A percentile compares a stretch with the other conserved stretches of the same genome.
Conservation (phyloP, 768 basidiomycete species). For the Nevesoporus exiguus region DNA sequence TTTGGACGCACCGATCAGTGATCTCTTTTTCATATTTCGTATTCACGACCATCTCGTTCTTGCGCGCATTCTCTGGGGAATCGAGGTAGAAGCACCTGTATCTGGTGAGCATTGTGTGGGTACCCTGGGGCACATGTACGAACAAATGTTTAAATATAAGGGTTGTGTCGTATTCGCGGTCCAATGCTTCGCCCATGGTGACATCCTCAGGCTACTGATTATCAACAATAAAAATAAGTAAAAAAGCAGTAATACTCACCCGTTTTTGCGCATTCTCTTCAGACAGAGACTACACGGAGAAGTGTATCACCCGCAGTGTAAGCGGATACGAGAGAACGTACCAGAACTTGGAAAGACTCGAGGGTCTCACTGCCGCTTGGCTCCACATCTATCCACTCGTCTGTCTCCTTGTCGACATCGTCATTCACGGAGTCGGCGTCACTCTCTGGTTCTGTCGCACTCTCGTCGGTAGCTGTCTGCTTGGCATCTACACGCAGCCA, state of each 20-base stretch:
- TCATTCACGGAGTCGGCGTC: slow-evolving; percentile 71
- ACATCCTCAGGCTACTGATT: slow-evolving; percentile 30
- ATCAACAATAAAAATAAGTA: not conserved
- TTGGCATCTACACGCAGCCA: slow-evolving; percentile 58
- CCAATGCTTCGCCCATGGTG: slow-evolving; percentile 73
- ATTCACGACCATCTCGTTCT: slow-evolving; percentile 59
- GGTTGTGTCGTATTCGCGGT: slow-evolving; percentile 75
- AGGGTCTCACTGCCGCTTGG: slow-evolving; percentile 21
- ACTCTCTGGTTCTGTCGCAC: slow-evolving; percentile 53
- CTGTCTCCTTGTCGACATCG: slow-evolving; percentile 40
- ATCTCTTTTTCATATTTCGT: slow-evolving; percentile 52
- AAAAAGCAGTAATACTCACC: slow-evolving; percentile 4
- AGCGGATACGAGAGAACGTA: not conserved
- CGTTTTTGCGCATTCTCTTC: not conserved
- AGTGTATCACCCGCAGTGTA: not conserved
- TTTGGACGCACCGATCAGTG: slow-evolving; percentile 45
- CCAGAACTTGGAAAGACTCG: slow-evolving; percentile 17
- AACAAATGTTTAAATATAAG: slow-evolving; percentile 82
- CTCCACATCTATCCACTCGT: slow-evolving; percentile 39
- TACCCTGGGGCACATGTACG: slow-evolving; percentile 23
- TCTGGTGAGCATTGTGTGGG: not conserved
- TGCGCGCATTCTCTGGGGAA: slow-evolving; percentile 65
- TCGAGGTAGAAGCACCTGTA: slow-evolving; percentile 87
- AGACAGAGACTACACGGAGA: slow-evolving; percentile 8
- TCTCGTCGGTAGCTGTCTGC: slow-evolving; percentile 23